Percentiles rank a stretch among this genome's conserved stretches.
phyloP scores from a whole-genome alignment of 768 basidiomycete species.

The Lanmaoa pseudosensibilis region DNA sequence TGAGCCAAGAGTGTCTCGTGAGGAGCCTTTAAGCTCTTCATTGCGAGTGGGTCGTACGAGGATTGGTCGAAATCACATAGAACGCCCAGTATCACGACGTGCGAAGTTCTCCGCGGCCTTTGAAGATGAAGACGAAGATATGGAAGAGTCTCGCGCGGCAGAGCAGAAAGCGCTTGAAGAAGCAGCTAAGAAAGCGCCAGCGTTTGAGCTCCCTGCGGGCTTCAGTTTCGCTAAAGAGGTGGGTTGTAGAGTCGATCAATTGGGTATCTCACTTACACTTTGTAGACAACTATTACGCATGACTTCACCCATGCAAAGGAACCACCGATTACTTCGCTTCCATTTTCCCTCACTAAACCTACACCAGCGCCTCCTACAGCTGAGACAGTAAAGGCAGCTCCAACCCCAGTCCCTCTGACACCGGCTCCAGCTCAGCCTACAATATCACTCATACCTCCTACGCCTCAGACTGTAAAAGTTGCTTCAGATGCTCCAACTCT shows the following conservation, averaged over 20 bases:
- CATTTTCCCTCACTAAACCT: conserved; percentile 59
- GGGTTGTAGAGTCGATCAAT: conserved; percentile 21
- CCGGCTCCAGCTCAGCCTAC: conserved; percentile 18
- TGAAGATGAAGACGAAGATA: conserved; percentile 48
- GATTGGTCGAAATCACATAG: conserved; percentile 56
- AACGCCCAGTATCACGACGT: conserved; percentile 50
- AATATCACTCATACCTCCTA: conserved; percentile 28
- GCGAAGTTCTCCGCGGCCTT: conserved; percentile 69
- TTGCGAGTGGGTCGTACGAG: conserved; percentile 66
- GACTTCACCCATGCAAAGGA: conserved; percentile 53
- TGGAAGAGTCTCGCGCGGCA: conserved; percentile 40
- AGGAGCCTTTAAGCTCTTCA: conserved; percentile 43
- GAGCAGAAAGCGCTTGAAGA: conserved; percentile 53
- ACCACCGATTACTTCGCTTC: conserved; percentile 62
- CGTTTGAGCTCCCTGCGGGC: conserved; percentile 58
- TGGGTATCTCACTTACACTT: conserved; percentile 4
- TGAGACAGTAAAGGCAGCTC: conserved; percentile 15
- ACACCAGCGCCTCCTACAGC: conserved; percentile 15
- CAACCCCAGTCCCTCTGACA: conserved; percentile 13
- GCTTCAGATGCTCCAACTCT: conserved; percentile 8
- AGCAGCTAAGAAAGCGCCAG: conserved; percentile 53
- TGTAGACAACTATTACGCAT: conserved; percentile 38
- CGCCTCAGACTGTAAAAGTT: conserved; percentile 24
- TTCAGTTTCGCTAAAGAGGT: conserved; percentile 71
- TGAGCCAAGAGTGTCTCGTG: conserved; percentile 19